These are phyloP conservation scores for Colletotrichum sp. DNA, from an alignment of 2,329 filamentous ascomycete genomes.

Conservation along the genomic window DNA sequence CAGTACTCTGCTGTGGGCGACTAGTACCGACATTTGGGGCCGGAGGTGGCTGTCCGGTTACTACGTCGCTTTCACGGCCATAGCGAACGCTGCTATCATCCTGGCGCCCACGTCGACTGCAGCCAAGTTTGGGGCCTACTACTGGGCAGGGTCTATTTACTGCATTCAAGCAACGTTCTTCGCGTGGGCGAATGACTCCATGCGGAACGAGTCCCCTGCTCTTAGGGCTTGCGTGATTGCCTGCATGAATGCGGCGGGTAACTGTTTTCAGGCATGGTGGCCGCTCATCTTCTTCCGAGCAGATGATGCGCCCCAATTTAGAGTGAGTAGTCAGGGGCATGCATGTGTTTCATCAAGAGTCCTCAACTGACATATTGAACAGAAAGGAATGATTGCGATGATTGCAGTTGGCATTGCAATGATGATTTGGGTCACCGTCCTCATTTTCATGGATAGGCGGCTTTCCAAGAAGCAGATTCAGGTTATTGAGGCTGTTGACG, in stretches of 20 bases:
- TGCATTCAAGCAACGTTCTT: not conserved
- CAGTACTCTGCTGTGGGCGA: not conserved
- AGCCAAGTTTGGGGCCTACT: not conserved
- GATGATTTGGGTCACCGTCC: not conserved
- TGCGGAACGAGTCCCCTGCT: not conserved
- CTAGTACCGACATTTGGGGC: not conserved
- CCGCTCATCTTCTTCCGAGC: not conserved
- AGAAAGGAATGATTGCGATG: conserved; percentile 1
- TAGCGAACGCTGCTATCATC: not conserved
- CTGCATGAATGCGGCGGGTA: conserved; percentile 3
- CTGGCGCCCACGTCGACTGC: not conserved
- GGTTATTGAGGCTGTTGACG: not conserved
- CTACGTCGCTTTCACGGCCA: not conserved
- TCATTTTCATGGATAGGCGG: not conserved
- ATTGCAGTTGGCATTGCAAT: not conserved
- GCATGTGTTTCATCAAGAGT: not conserved
- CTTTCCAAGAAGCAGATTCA: not conserved
- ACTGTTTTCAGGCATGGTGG: conserved; percentile 1
- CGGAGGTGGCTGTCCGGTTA: not conserved
- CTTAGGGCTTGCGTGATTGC: not conserved
- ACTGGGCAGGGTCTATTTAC: not conserved
- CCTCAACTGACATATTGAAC: not conserved
- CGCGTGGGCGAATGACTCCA: not conserved
- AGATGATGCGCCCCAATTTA: not conserved
- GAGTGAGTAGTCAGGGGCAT: not conserved